Evolutionary conservation across 1,284 basidiomycete genomes (phyloP), one percentile per base, ranked within the genome.

Genomic region (Phellopilus nigrolimitatus): DNA sequence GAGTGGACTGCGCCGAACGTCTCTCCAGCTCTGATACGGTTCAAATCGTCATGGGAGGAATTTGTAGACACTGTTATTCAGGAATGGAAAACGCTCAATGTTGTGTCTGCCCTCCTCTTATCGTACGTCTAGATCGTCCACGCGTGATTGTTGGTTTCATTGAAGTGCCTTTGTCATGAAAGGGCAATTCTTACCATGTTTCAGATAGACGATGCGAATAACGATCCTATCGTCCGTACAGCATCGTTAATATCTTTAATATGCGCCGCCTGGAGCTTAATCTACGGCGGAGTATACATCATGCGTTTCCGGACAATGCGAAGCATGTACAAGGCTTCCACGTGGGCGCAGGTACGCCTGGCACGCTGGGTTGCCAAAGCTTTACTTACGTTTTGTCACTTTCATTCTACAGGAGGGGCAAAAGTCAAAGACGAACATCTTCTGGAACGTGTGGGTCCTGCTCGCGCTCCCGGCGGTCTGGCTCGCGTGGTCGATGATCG

Each of bases 371-470:
- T 60, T 15, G 10, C 10, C 24, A 34, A 41, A 17, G 7, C 15
- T 3, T 2, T 30, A 10, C 4, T 13, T 22, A 15, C 15, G 43
- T 49, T 27, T 21, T 24, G 30, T 27, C 54, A 47, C 44, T 51
- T 49, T 39, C 30, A 13, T 44, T 4, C 37, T 33, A n/a, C 55
- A 88, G 82, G 85, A 88, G 66, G 82, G 84, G 19, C 75, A 78
- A 47, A 78, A 75, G 62, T 77, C 76, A 0, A 76, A 80, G 31
- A 82, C 85, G 0, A 66, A 74, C 7, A 78, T 89, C 19, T 73
- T 78, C 64, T 90, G 87, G 87, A 90, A 89, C 56, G 82, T 87
- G 10, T 90, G 87, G 88, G 82, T 88, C 1, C 60, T 90, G 7
- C 69, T 90, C 12, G 79, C 84, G 0, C 81, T 86, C 68, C 87